Percentiles rank a stretch among this genome's conserved stretches.
These are phyloP conservation scores for Neurospora sp. DNA, from an alignment of 495 filamentous ascomycete genomes.

Conservation along the genomic window DNA sequence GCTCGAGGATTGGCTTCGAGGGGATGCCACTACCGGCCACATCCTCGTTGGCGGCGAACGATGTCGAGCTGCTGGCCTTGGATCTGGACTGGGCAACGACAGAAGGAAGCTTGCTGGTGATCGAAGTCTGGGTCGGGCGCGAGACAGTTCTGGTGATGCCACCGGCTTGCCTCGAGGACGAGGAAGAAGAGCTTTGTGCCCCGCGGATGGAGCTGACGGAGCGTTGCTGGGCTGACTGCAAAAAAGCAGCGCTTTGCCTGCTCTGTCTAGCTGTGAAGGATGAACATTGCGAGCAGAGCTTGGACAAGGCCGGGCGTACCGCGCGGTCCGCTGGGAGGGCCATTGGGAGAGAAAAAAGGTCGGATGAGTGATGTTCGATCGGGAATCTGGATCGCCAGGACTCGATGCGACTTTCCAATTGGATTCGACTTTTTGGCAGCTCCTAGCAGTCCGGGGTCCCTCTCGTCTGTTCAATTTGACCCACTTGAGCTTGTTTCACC, in stretches of 20 bases:
- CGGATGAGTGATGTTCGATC: not conserved
- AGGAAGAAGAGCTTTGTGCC: conserved; percentile 5
- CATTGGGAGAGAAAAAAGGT: conserved; percentile 6
- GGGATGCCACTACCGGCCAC: not conserved
- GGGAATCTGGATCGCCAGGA: not conserved
- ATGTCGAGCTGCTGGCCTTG: not conserved
- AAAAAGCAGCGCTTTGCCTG: conserved; percentile 10
- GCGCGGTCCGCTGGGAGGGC: conserved; percentile 20
- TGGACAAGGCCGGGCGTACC: conserved; percentile 19
- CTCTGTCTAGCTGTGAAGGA: conserved; percentile 7
- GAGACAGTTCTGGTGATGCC: not conserved
- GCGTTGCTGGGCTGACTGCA: conserved; percentile 10
- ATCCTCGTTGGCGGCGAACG: not conserved
- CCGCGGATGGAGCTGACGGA: conserved; percentile 5
- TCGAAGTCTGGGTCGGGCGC: not conserved
- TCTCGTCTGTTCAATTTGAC: not conserved
- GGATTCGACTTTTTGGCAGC: not conserved
- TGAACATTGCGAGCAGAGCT: conserved; percentile 21
- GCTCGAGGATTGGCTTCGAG: conserved; percentile 43
- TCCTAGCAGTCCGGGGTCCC: not conserved
- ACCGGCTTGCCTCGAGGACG: not conserved
- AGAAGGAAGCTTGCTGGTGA: conserved; percentile 12
- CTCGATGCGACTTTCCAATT: not conserved
- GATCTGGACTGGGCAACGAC: conserved; percentile 9
- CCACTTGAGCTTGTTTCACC: not conserved